Evolutionary conservation across 1,139 yeast species (phyloP), one percentile per base, ranked within the genome.

Genomic region (Starmera stellimalicola): DNA sequence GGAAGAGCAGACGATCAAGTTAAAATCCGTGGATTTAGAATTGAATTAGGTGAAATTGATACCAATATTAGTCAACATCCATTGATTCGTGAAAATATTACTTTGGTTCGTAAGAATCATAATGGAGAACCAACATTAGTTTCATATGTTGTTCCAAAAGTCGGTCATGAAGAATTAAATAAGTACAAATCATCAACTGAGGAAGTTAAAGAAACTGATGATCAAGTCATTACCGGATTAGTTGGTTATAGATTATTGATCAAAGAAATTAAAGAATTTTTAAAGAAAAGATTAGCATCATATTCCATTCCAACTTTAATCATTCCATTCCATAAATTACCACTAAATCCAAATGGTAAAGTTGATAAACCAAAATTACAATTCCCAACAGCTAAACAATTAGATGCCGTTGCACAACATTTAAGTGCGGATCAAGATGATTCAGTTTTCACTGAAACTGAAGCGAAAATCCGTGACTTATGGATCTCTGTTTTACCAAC

Each of bases 1-100:
- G 99, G 99, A 38, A 77, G 99, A 58, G 98, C 98, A 20, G 99
- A 93, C 62, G 97, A 91, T 56, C 99, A 93, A 60, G 96, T 93
- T 41, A 93, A 93, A 60, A 91, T 93, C 44, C 77, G 98, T 63
- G 99, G 99, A 3, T 93, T 93, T 72, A 77, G 99, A 63, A 93
- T 93, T 45, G 98, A 93, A 61, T 68, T 93, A 37, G 98, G 99
- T 43, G 99, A 93, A 61, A 93, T 93, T 51, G 97, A 93, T 56
- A 93, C 98, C 16, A 95, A 91, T 53, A 73, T 93, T 43, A 85
- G 96, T 11, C 95, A 85, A 57, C 95, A 87, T 62, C 81, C 91
- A 3, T 63, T 77, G 44, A 94, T 91, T 34, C 77, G 97, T 57
- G 96, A 91, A 58, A 91, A 91, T 52, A 68, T 85, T 33, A 91